Evolutionary conservation across 1,139 yeast species (phyloP), one percentile per base, ranked within the genome.

Genomic region (Oligophagozyma castellii): DNA sequence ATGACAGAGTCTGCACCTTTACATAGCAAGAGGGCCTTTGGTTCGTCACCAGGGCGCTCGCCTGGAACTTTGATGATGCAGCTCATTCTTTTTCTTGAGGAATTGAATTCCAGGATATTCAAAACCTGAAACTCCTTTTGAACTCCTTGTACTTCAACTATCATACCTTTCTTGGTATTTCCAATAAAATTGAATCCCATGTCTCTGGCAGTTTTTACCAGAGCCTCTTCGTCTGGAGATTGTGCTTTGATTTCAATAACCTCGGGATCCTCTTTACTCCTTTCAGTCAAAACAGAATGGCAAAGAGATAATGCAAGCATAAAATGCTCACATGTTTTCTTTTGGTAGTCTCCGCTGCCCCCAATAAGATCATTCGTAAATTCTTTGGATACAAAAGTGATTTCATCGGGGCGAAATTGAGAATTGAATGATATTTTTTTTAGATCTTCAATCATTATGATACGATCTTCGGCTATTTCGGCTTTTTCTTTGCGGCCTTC

Each of bases 1-100:
- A 89, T 83, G 14, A 86, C 75, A 35, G 84, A 79, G 56, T 89
- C 98, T 4, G 98, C 98, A 55, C 98, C 98, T 55, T 89, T 89
- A 53, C 92, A 72, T 34, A 78, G 67, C 39, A 89, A 58, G 15
- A 79, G 50, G 36, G 75, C 60, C 40, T 56, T 59, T 30, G 69
- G 55, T 33, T 51, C 46, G 16, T 50, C 59, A 22, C 55, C 51
- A 2, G 72, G 69, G 4, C 59, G 52, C 2, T 42, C 34, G 11
- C 60, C 47, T 2, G 73, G 73, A 39, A 73, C 58, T 38, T 70
- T 80, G 27, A 86, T 67, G 39, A 89, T 81, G 10, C 89, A 84
- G 64, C 95, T 81, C 96, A 86, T 89, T 61, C 98, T 72, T 63
- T 89, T 89, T 56, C 98, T 72, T 0, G 94, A 70, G 1, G 96